phyloP scores from a whole-genome alignment of 176 grass and related monocot species.

The Phyllostachys edulis region DNA sequence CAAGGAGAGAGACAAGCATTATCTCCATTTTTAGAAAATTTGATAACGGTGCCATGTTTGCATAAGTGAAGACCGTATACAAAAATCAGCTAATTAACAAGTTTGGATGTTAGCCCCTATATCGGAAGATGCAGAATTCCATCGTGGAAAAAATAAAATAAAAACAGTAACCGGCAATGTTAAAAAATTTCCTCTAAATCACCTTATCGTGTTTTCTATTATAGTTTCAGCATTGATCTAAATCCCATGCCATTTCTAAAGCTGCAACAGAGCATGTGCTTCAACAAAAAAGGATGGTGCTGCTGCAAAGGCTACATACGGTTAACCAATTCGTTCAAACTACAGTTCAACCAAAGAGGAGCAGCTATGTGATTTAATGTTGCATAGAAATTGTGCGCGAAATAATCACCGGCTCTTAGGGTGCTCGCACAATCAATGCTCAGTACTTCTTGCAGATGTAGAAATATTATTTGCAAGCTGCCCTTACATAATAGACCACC shows the following conservation, averaged over 20 bases:
- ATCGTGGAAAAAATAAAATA: not conserved
- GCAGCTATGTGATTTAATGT: not conserved
- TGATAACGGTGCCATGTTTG: not conserved
- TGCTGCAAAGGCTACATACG: not conserved
- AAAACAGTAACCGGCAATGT: not conserved
- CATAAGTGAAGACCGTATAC: not conserved
- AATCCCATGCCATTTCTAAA: not conserved
- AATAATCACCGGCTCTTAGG: not conserved
- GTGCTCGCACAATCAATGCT: not conserved
- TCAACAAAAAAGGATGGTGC: not conserved
- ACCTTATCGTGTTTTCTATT: not conserved
- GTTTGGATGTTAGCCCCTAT: not conserved
- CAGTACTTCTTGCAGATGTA: not conserved
- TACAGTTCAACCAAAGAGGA: not conserved
- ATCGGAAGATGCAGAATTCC: not conserved
- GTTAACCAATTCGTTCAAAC: not conserved
- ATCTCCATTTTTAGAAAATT: not conserved
- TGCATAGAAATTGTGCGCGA: not conserved
- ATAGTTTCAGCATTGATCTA: not conserved
- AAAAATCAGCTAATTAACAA: not conserved
- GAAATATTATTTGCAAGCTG: not conserved
- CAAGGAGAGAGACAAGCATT: not conserved
- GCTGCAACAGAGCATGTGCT: not conserved
- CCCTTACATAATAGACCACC: not conserved
- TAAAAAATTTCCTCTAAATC: not conserved